Percentiles rank a stretch among this genome's conserved stretches.
These are phyloP conservation scores for Colletotrichum echinochloae DNA, from an alignment of 2,329 filamentous ascomycete genomes.

Conservation along the genomic window DNA sequence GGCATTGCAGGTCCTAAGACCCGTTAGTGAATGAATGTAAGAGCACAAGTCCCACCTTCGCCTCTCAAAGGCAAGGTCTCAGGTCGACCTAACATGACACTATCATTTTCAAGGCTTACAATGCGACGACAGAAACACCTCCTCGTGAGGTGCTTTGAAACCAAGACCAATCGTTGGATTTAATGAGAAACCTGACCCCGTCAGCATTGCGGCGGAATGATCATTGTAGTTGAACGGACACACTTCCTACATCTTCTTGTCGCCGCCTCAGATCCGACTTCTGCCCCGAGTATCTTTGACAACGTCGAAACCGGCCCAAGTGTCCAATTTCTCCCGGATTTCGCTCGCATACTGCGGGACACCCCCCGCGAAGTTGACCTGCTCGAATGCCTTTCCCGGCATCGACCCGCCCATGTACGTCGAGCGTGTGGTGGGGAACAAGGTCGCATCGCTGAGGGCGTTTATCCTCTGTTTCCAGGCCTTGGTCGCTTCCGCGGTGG, in stretches of 20 bases:
- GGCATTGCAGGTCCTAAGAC: neutral
- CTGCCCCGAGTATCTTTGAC: slow-evolving; percentile 35
- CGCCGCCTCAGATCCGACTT: slow-evolving; percentile 15
- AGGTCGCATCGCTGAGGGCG: slow-evolving; percentile 57
- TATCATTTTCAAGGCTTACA: neutral
- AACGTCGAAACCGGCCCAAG: slow-evolving; percentile 52
- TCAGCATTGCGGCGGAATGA: neutral
- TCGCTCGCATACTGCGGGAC: slow-evolving; percentile 51
- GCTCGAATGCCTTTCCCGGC: slow-evolving; percentile 58
- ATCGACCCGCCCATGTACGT: slow-evolving; percentile 69
- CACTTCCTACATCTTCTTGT: neutral
- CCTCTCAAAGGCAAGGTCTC: neutral
- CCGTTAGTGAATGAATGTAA: neutral
- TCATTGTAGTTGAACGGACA: neutral
- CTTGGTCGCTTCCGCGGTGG: slow-evolving; percentile 57
- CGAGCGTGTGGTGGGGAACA: slow-evolving; percentile 62
- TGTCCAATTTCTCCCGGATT: slow-evolving; percentile 50
- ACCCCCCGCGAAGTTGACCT: slow-evolving; percentile 55
- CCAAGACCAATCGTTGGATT: neutral
- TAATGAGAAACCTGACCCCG: neutral
- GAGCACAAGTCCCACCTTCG: neutral
- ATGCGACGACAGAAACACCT: too few relatives aligned
- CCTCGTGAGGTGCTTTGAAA: too few relatives aligned
- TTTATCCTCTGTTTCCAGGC: slow-evolving; percentile 63
- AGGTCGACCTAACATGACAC: neutral